Base-by-base conservation (phyloP, 257 asterid species). In the Lavandula angustifolia region DNA sequence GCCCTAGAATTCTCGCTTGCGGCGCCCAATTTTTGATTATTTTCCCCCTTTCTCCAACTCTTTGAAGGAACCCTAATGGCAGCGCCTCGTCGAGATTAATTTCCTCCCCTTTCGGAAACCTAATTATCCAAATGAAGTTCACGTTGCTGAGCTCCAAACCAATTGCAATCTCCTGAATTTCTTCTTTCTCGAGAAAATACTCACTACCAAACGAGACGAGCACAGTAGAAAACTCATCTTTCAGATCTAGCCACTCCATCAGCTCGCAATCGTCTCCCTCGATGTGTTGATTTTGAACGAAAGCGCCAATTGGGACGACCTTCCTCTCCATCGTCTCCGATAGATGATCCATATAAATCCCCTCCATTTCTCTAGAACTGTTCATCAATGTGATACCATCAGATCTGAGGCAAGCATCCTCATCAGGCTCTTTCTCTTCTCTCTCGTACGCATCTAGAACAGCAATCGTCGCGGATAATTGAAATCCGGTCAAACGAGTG, bases 121-220 rank as follows among this genome's bases (percentile, higher is more conserved):
- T 64, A 0, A 76, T 12, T n/a, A 85, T 79, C 94, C 89, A 85
- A 2, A 85, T 75, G 70, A 83, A 85, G 50, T 64, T 81, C 16
- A 54, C 84, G 1, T 62, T 38, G 72, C 87, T 81, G 3, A 69
- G 62, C 78, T 85, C 94, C 69, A 85, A 58, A 3, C 80, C 87
- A 4, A 70, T 42, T 3, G 86, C 86, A 7, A 83, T 38, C 63
- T 76, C 95, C 7, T 80, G 78, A 9, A 72, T 73, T 14, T 82
- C 89, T 27, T 82, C 83, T 11, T 54, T 79, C 0, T 61, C 67
- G 31, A 82, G 69, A 54, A 82, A 84, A 52, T 35, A 22, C 54
- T 41, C 54, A 14, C n/a, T 27, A 7, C 42, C 52, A 43, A 42
- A 60, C 22, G 54, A 46, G 18, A 60, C 22, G 0, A 43, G 8